phyloP scores from a whole-genome alignment of 176 grass and related monocot species.

The Carex littledalei region DNA sequence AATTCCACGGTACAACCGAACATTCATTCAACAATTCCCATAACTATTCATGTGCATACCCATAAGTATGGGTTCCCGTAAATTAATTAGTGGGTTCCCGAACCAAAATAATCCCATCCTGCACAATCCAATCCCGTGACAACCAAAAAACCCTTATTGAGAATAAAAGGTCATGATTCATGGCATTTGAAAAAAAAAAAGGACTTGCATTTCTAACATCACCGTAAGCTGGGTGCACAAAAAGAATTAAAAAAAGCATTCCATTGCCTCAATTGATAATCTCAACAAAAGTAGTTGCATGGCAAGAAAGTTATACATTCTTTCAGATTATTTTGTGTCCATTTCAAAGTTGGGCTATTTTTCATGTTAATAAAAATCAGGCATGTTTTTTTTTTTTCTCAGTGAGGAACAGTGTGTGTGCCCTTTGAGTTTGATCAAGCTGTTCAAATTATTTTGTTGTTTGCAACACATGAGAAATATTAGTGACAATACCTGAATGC shows the following conservation, averaged over 20 bases:
- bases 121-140: too few relatives aligned
- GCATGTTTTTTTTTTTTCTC: too few relatives aligned
- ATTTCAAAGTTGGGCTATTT: neutral
- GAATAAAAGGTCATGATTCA: neutral
- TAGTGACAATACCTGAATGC: slow-evolving; percentile 61
- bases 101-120: too few relatives aligned
- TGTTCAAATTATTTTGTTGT: neutral
- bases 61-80: too few relatives aligned
- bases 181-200: neutral
- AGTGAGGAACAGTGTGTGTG: too few relatives aligned
- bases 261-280: neutral
- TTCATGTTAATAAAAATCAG: neutral
- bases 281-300: neutral
- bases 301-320: neutral
- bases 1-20: too few relatives aligned
- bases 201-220: neutral
- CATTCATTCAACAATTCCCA: too few relatives aligned
- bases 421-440: neutral
- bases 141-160: neutral
- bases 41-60: too few relatives aligned
- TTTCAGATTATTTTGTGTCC: neutral
- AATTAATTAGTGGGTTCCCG: too few relatives aligned
- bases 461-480: neutral
- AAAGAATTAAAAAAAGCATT: neutral
- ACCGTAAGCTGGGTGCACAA: neutral